A percentile compares a stretch with the other conserved stretches of the same genome.
Evolutionary conservation across 2,329 filamentous ascomycete species (phyloP).

Genomic region (Fusarium sp.): DNA sequence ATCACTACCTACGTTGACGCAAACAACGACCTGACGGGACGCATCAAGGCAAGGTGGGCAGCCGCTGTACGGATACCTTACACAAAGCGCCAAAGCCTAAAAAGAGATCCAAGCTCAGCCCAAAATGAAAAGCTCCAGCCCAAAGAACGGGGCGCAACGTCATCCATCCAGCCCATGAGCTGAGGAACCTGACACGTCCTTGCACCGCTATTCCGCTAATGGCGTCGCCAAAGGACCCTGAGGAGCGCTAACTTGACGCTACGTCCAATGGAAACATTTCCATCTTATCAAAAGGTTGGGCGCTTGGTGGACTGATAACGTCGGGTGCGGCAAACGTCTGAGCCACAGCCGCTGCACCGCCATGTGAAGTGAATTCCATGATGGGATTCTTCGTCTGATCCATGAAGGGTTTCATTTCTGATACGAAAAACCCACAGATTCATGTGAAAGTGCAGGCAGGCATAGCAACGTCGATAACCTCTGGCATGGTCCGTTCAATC

Average conservation of each 20-base stretch:
- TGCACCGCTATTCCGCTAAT: slow-evolving; percentile 22
- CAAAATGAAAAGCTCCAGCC: slow-evolving; percentile 30
- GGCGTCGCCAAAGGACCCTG: slow-evolving; percentile 31
- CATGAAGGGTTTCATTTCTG: background rate
- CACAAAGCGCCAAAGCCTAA: slow-evolving; percentile 18
- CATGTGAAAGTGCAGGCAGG: background rate
- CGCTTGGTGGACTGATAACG: slow-evolving; percentile 9
- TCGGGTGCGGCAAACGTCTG: slow-evolving; percentile 1
- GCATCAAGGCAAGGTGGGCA: slow-evolving; percentile 8
- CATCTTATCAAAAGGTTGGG: slow-evolving; percentile 1
- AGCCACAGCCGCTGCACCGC: background rate
- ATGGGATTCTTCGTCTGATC: background rate
- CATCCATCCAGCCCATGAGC: slow-evolving; percentile 25
- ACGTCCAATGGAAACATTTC: slow-evolving; percentile 13
- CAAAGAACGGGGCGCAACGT: slow-evolving; percentile 38
- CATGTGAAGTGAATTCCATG: slow-evolving; percentile 1
- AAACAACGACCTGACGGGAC: background rate
- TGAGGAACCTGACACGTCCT: slow-evolving; percentile 39
- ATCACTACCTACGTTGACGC: background rate
- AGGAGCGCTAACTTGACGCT: slow-evolving; percentile 34
- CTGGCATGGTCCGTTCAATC: background rate
- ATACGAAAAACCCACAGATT: background rate
- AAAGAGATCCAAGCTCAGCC: slow-evolving; percentile 19
- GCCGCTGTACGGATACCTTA: background rate
- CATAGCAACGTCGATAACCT: background rate